Conservation (phyloP, 2,329 filamentous ascomycete species). For the Fusarium cyanostomum region DNA sequence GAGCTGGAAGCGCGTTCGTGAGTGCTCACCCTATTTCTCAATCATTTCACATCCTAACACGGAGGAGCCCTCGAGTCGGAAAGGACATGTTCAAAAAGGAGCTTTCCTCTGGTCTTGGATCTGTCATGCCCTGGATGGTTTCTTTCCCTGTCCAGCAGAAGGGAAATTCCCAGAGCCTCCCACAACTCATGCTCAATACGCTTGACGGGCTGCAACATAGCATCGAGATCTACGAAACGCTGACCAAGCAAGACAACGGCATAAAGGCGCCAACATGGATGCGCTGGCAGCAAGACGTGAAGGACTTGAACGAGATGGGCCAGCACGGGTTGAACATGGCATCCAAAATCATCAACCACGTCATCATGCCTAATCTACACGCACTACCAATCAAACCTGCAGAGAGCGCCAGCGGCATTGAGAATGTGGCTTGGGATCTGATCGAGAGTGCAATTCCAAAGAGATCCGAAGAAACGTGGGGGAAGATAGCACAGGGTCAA, state of each 20-base stretch:
- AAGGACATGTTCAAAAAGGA: not conserved
- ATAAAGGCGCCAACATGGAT: constrained; percentile 42
- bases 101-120: constrained; percentile 13
- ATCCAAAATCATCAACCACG: constrained; percentile 37
- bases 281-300: constrained; percentile 48
- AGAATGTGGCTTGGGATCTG: constrained; percentile 48
- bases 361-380: constrained; percentile 41
- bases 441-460: constrained; percentile 41
- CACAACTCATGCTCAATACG: constrained; percentile 16
- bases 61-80: constrained; percentile 10
- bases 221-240: constrained; percentile 36
- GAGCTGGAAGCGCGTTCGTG: constrained; percentile 23
- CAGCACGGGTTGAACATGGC: constrained; percentile 38
- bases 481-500: constrained; percentile 42
- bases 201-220: constrained; percentile 35
- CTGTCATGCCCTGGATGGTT: constrained; percentile 34
- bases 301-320: constrained; percentile 44
- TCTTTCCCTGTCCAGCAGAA: not conserved
- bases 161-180: not conserved
- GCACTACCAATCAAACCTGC: constrained; percentile 2
- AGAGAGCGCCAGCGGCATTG: constrained; percentile 39
- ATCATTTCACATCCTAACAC: not conserved
- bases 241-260: constrained; percentile 26
- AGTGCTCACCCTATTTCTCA: not conserved
- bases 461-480: constrained; percentile 45